Evolutionary conservation across 2,329 filamentous ascomycete genomes (phyloP).

Genomic region (Aureobasidium melanogenum): DNA sequence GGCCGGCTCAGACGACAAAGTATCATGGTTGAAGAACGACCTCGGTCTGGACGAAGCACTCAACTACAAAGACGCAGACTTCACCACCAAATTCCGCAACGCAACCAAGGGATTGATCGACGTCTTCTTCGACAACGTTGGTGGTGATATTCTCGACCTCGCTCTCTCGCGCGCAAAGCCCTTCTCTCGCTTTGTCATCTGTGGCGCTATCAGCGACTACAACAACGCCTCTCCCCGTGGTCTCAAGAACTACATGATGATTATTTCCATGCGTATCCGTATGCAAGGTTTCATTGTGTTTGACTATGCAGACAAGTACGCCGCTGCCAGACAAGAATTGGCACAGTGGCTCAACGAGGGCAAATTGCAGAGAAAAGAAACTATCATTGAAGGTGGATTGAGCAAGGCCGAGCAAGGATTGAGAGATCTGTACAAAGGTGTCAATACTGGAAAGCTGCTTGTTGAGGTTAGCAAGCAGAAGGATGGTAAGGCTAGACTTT

Average conservation of each 20-base stretch:
- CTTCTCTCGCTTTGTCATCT: slow-evolving; percentile 59
- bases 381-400: slow-evolving; percentile 6
- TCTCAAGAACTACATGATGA: slow-evolving; percentile 46
- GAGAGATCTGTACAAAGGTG: slow-evolving; percentile 8
- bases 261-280: slow-evolving; percentile 46
- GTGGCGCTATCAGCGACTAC: slow-evolving; percentile 60
- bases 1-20: slow-evolving; percentile 60
- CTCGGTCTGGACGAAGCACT: slow-evolving; percentile 59
- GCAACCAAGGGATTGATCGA: slow-evolving; percentile 30
- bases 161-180: slow-evolving; percentile 54
- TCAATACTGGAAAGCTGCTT: slow-evolving; percentile 5
- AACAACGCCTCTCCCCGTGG: slow-evolving; percentile 48
- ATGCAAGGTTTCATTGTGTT: slow-evolving; percentile 69
- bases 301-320: slow-evolving; percentile 53
- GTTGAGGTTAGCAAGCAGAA: slow-evolving; percentile 6
- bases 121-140: slow-evolving; percentile 61
- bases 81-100: slow-evolving; percentile 45
- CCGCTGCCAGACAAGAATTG: slow-evolving; percentile 50
- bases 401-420: slow-evolving; percentile 4
- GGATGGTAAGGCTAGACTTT: slow-evolving; percentile 2
- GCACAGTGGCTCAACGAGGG: slow-evolving; percentile 61
- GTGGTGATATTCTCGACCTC: slow-evolving; percentile 58
- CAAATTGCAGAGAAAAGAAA: slow-evolving; percentile 24
- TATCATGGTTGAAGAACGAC: slow-evolving; percentile 49
- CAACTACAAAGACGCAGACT: slow-evolving; percentile 60